phyloP scores from a whole-genome alignment of 345 rosid genomes.

The Limnanthes douglasii region DNA sequence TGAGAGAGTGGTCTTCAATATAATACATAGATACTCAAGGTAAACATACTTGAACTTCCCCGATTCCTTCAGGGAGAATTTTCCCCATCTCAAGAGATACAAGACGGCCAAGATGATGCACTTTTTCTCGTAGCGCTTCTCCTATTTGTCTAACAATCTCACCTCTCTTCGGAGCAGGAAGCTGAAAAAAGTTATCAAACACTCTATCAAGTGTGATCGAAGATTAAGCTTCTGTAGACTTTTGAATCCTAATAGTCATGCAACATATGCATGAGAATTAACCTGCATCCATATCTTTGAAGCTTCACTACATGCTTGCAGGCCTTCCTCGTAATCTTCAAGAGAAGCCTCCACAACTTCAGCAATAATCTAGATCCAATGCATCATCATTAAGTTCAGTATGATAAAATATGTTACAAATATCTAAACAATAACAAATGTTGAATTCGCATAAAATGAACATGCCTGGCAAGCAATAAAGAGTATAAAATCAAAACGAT shows the following conservation, averaged over 20 bases:
- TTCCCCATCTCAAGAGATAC: constrained; percentile 98
- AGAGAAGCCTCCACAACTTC: constrained; percentile 68
- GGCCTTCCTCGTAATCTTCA: constrained; percentile 70
- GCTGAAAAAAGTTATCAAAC: constrained; percentile 18
- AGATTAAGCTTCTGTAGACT: too few relatives aligned
- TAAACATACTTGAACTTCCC: constrained; percentile 77
- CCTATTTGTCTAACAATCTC: constrained; percentile 95
- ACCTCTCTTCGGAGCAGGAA: constrained; percentile 97
- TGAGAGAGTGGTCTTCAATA: too few relatives aligned
- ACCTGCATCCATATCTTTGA: constrained; percentile 86
- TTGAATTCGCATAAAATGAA: too few relatives aligned
- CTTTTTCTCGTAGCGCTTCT: constrained; percentile 72
- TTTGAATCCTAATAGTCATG: background rate
- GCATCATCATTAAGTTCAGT: too few relatives aligned
- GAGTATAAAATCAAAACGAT: too few relatives aligned
- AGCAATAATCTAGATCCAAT: constrained; percentile 40
- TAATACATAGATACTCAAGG: background rate
- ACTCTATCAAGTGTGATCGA: background rate
- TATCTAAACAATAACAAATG: too few relatives aligned
- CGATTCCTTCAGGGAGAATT: constrained; percentile 90
- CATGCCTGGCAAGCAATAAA: too few relatives aligned
- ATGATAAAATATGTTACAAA: too few relatives aligned
- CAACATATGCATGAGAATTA: background rate
- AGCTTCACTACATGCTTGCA: constrained; percentile 79
- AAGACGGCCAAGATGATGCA: constrained; percentile 70